phyloP scores from a whole-genome alignment of 2,329 filamentous ascomycete genomes.

The Lachnum nothofagi region DNA sequence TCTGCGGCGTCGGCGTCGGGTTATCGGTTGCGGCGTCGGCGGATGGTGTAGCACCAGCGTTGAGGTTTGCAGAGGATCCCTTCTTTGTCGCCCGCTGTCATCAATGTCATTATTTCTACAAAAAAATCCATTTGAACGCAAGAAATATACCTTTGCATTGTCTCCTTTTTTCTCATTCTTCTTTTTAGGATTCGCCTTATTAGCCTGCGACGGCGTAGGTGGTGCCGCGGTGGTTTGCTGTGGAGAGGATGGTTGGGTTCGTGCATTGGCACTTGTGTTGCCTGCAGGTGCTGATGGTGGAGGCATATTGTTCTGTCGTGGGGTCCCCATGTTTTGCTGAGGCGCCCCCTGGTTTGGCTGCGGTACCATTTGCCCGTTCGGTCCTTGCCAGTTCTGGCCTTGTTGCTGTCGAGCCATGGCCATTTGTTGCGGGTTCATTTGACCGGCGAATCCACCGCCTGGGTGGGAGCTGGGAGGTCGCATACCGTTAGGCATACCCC shows the following conservation, averaged over 20 bases:
- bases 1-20: constrained; percentile 56
- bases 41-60: constrained; percentile 51
- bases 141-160: constrained; percentile 59
- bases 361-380: constrained; percentile 43
- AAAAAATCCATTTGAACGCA: constrained; percentile 31
- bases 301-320: constrained; percentile 68
- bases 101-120: constrained; percentile 34
- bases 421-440: constrained; percentile 46
- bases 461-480: constrained; percentile 66
- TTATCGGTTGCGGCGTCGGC: constrained; percentile 52
- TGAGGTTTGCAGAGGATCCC: constrained; percentile 55
- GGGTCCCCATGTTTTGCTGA: constrained; percentile 48
- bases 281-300: constrained; percentile 55
- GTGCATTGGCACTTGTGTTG: constrained; percentile 47
- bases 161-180: constrained; percentile 82
- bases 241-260: constrained; percentile 57
- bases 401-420: constrained; percentile 51
- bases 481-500: constrained; percentile 60
- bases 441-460: constrained; percentile 43
- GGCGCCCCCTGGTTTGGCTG: constrained; percentile 37
- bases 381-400: constrained; percentile 31
- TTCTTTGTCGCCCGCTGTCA: constrained; percentile 45
- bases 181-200: constrained; percentile 72
- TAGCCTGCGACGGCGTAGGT: constrained; percentile 68
- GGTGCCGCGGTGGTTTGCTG: constrained; percentile 61